Percentiles rank a stretch among this genome's conserved stretches.
phyloP scores from a whole-genome alignment of 139 green algal genomes.

The Marvania coccoides region DNA sequence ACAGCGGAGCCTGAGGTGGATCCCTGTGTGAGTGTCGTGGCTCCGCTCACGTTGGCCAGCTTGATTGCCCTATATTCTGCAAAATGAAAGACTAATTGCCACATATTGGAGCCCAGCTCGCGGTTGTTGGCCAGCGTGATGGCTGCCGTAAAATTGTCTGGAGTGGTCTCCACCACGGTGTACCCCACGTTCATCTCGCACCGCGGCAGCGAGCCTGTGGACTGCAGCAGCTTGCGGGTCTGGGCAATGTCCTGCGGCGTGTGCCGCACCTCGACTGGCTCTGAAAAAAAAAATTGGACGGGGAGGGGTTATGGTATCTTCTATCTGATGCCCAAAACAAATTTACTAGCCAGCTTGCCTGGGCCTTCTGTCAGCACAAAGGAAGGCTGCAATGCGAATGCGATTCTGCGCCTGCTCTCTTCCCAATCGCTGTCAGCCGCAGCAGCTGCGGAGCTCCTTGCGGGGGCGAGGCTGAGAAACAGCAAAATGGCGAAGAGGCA shows the following conservation, averaged over 20 bases:
- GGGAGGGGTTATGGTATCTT: too few species aligned
- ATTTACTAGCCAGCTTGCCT: too few species aligned
- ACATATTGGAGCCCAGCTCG: slow-evolving; percentile 13
- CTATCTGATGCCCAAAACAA: too few species aligned
- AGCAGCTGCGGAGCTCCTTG: too few species aligned
- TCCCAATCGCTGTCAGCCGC: too few species aligned
- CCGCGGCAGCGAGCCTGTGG: neutral
- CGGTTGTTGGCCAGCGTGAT: slow-evolving; percentile 24
- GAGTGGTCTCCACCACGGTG: neutral
- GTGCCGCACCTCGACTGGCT: neutral
- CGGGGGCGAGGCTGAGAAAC: too few species aligned
- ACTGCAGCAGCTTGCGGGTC: neutral
- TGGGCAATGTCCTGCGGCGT: neutral
- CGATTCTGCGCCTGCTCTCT: too few species aligned
- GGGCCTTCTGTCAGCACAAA: too few species aligned
- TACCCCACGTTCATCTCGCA: slow-evolving; percentile 18
- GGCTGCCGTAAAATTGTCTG: neutral
- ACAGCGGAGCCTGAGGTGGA: neutral
- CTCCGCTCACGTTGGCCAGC: neutral
- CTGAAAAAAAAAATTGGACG: too few species aligned
- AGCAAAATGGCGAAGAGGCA: too few species aligned
- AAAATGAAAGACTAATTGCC: slow-evolving; percentile 23
- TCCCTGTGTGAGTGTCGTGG: slow-evolving; percentile 13
- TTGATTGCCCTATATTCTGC: neutral
- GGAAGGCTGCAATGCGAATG: too few species aligned